Base-by-base conservation (phyloP, 805 yeast species). In the Lipomyces chichibuensis region DNA sequence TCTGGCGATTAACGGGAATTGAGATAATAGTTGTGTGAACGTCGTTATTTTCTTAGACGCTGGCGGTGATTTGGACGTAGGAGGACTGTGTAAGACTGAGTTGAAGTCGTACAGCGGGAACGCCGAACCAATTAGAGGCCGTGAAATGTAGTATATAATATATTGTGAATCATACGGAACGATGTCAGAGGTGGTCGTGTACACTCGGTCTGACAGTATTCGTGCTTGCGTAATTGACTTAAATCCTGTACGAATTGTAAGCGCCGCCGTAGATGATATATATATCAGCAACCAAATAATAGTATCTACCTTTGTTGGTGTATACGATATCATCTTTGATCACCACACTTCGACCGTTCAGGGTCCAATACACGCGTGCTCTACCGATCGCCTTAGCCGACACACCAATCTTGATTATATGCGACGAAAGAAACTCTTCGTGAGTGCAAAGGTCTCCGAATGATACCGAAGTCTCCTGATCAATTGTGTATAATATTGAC, bases 351-450 rank as follows among this genome's bases (percentile, higher is more conserved):
- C 83, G 84, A 25, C 86, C 85, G 74, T 83, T 87, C 52, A 87
- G 71, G 0, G 92, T 86, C 64, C 77, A 79, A 69, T 82, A 85
- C 20, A 84, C 77, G n/a, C 79, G 78, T 78, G 79, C 83, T 59
- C 76, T 80, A 33, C 58, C 70, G 27, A 67, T 64, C 9, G 71
- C 58, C 52, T 68, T 65, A 5, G 71, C 62, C 27, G 72, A 69
- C 25, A 66, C 65, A 5, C 71, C 72, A 43, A 83, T 78, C 61
- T 80, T 75, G 29, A 88, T 75, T 25, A 89, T 83, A 74, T 89
- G 93, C 2, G 89, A 84, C 57, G 83, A 82, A 17, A 89, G 78
- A 74, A 89, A 89, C 27, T 86, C 89, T 43, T 84, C 84, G 55
- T 80, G 81, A 62, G 83, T 84, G 74, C 91, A 87, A 8, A 85